phyloP scores from a whole-genome alignment of 2,329 filamentous ascomycete species.

The Aspergillus sp. region DNA sequence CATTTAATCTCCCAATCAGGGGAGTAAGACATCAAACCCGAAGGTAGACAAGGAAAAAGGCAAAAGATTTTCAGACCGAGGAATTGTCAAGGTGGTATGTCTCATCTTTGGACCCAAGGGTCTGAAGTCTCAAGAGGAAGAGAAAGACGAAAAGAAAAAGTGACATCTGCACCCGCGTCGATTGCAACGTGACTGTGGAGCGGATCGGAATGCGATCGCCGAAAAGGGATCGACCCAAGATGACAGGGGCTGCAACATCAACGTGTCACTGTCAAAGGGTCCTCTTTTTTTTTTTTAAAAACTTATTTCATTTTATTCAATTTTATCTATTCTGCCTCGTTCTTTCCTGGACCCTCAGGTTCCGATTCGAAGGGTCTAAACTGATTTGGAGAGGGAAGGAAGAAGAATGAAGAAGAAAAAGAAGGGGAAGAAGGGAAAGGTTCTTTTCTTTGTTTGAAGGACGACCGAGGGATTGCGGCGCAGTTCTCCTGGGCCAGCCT shows the following conservation, averaged over 20 bases:
- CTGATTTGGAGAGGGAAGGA: background rate
- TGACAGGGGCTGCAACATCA: slow-evolving; percentile 8
- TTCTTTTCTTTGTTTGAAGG: background rate
- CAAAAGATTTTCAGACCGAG: background rate
- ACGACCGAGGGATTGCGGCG: no score
- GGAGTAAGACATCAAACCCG: background rate
- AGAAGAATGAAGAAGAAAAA: no score
- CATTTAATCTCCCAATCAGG: background rate
- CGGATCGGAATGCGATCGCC: slow-evolving; percentile 18
- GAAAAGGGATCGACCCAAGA: slow-evolving; percentile 12
- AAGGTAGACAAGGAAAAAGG: background rate
- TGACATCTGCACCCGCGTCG: slow-evolving; percentile 2
- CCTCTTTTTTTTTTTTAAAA: background rate
- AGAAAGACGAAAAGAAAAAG: background rate
- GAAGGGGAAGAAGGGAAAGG: background rate
- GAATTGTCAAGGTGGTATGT: slow-evolving; percentile 17
- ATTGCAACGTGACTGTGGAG: slow-evolving; percentile 19
- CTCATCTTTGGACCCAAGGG: slow-evolving; percentile 2
- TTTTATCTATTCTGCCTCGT: background rate
- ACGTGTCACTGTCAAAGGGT: slow-evolving; percentile 5
- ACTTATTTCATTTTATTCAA: background rate
- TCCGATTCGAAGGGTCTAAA: background rate
- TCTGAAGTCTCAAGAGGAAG: background rate
- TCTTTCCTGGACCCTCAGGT: background rate
- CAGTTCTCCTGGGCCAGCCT: no score